Conservation (phyloP, 768 basidiomycete genomes). For the Galerina sulciceps region DNA sequence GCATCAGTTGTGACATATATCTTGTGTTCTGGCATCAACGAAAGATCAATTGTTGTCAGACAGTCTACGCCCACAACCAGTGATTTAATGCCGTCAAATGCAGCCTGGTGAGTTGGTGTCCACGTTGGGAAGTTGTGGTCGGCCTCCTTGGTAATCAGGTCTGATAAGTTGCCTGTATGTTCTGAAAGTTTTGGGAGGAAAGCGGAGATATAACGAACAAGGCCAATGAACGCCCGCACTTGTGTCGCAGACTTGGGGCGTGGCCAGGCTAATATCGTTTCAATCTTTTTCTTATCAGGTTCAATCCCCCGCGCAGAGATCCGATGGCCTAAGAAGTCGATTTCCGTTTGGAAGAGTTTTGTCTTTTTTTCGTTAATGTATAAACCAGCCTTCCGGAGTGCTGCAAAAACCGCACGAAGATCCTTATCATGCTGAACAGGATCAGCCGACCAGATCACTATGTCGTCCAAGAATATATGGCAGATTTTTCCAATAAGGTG, state of each 20-base stretch:
- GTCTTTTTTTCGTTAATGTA: conserved; percentile 2
- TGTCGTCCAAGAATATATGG: too few species aligned
- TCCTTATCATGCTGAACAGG: conserved; percentile 35
- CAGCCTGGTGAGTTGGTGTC: background rate
- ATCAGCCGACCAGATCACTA: conserved; percentile 45
- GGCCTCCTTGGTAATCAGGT: conserved; percentile 1
- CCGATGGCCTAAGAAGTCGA: conserved; percentile 37
- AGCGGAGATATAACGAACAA: conserved; percentile 13
- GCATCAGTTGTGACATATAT: conserved; percentile 41
- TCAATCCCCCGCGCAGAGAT: conserved; percentile 39
- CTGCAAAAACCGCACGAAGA: conserved; percentile 27
- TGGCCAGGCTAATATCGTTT: conserved; percentile 32
- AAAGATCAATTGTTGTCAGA: conserved; percentile 5
- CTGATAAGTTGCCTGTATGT: background rate
- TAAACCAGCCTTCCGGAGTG: conserved; percentile 1
- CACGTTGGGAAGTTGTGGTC: conserved; percentile 12
- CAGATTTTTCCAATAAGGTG: conserved; percentile 41
- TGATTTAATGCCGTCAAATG: conserved; percentile 10
- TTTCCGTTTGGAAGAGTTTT: conserved; percentile 15
- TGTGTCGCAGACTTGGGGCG: conserved; percentile 11
- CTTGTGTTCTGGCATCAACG: conserved; percentile 24
- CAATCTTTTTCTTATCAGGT: conserved; percentile 22
- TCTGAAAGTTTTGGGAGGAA: conserved; percentile 17
- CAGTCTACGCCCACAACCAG: conserved; percentile 7
- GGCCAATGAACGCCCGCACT: conserved; percentile 18